These are phyloP conservation scores for Limnanthes douglasii DNA, from an alignment of 345 rosid genomes.

Conservation along the genomic window DNA sequence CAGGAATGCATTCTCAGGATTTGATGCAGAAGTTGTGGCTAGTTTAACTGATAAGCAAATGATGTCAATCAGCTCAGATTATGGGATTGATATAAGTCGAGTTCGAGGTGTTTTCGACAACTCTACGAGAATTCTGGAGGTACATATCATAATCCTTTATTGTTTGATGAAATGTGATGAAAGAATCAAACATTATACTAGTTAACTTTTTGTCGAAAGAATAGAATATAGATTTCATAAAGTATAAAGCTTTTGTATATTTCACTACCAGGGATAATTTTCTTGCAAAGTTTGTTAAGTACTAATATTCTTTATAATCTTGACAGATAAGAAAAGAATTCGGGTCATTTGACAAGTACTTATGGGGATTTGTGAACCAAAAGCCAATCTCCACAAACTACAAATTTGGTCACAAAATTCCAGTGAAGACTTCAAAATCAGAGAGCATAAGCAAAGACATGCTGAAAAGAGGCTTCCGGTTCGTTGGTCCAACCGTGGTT, in stretches of 20 bases:
- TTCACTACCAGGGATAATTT: too few relatives aligned
- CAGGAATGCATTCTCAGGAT: slow-evolving; percentile 47
- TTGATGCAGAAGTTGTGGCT: slow-evolving; percentile 32
- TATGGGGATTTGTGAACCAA: slow-evolving; percentile 45
- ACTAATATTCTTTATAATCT: too few relatives aligned
- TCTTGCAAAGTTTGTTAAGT: too few relatives aligned
- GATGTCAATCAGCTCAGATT: slow-evolving; percentile 20
- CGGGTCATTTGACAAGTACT: slow-evolving; percentile 41
- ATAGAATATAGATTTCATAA: too few relatives aligned
- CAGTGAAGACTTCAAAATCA: slow-evolving; percentile 54
- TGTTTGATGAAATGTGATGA: too few relatives aligned
- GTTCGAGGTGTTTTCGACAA: slow-evolving; percentile 51
- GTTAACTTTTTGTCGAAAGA: too few relatives aligned
- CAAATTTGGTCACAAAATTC: slow-evolving; percentile 37
- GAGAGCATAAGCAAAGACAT: slow-evolving; percentile 58
- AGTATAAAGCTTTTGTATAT: too few relatives aligned
- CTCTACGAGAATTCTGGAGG: slow-evolving; percentile 40
- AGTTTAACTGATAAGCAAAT: slow-evolving; percentile 33
- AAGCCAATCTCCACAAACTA: slow-evolving; percentile 28
- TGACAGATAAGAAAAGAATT: slow-evolving; percentile 36
- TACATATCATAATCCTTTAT: slow-evolving; percentile 1
- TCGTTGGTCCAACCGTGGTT: slow-evolving; percentile 52
- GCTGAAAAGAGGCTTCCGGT: slow-evolving; percentile 46
- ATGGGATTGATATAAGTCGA: slow-evolving; percentile 30
- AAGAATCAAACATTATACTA: too few relatives aligned